Evolutionary conservation across 1,284 basidiomycete species (phyloP).

Genomic region (Pholiota adiposa): DNA sequence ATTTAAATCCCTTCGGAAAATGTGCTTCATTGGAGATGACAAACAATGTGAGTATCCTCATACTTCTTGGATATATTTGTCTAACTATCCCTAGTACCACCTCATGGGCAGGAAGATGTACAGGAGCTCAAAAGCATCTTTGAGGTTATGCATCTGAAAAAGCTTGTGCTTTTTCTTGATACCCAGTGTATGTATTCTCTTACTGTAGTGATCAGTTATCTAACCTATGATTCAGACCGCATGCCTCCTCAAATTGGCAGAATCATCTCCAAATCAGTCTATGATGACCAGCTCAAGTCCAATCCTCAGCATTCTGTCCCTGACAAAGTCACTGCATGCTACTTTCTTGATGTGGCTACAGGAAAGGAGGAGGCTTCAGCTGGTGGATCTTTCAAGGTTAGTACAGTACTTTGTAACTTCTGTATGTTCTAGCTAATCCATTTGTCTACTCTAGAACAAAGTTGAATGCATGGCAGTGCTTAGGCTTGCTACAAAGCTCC

Average conservation of each 20-base stretch:
- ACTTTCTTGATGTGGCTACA: constrained; percentile 53
- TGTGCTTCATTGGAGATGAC: constrained; percentile 78
- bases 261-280: constrained; percentile 69
- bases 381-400: constrained; percentile 48
- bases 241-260: constrained; percentile 79
- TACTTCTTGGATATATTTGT: constrained; percentile 7
- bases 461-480: constrained; percentile 50
- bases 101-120: constrained; percentile 8
- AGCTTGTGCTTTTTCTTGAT: constrained; percentile 50
- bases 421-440: constrained; percentile 8
- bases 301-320: constrained; percentile 49
- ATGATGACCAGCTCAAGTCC: constrained; percentile 56
- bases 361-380: constrained; percentile 40
- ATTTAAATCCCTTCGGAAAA: constrained; percentile 54
- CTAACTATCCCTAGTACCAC: constrained; percentile 7
- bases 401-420: constrained; percentile 14
- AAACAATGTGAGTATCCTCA: constrained; percentile 61
- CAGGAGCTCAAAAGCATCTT: constrained; percentile 51
- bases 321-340: constrained; percentile 42
- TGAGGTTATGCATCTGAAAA: constrained; percentile 53
- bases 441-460: constrained; percentile 45
- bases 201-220: constrained; percentile 9
- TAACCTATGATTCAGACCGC: constrained; percentile 50
- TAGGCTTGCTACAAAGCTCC: constrained; percentile 49
- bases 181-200: constrained; percentile 54